Percentiles rank a stretch among this genome's conserved stretches.
Evolutionary conservation across 495 filamentous ascomycete genomes (phyloP).

Genomic region (Hypoxylon intermedium): DNA sequence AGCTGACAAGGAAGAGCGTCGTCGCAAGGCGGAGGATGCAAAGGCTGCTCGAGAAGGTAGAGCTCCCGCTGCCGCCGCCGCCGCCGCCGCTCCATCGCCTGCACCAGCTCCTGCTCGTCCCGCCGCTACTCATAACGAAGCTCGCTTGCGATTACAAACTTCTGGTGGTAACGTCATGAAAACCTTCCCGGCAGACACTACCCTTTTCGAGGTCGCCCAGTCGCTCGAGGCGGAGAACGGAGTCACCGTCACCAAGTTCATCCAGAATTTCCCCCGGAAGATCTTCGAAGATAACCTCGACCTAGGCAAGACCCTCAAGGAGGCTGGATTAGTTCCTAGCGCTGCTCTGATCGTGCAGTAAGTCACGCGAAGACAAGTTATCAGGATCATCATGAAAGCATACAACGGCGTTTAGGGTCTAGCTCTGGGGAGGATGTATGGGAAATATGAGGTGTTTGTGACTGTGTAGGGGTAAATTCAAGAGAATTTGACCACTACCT

Average conservation of each 20-base stretch:
- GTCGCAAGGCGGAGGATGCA: constrained; percentile 79
- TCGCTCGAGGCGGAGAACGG: constrained; percentile 68
- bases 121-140: constrained; percentile 69
- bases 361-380: constrained; percentile 2
- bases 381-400: constrained; percentile 27
- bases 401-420: constrained; percentile 26
- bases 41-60: constrained; percentile 83
- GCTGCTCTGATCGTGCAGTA: constrained; percentile 82
- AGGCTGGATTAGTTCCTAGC: constrained; percentile 87
- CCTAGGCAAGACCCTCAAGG: constrained; percentile 89
- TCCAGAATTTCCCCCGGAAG: constrained; percentile 87
- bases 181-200: constrained; percentile 82
- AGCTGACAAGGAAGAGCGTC: constrained; percentile 85
- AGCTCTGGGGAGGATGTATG: not conserved
- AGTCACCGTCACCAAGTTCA: constrained; percentile 71
- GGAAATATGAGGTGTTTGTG: no score
- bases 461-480: no score
- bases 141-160: constrained; percentile 82
- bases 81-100: constrained; percentile 48
- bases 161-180: constrained; percentile 77
- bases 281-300: constrained; percentile 74
- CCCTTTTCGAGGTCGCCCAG: constrained; percentile 90
- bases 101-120: constrained; percentile 45
- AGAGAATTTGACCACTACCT: no score
- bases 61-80: constrained; percentile 56